Percentiles rank a stretch among this genome's conserved stretches.
Conservation (phyloP, 2,329 filamentous ascomycete genomes). For the Hyphodiscus sp. region DNA sequence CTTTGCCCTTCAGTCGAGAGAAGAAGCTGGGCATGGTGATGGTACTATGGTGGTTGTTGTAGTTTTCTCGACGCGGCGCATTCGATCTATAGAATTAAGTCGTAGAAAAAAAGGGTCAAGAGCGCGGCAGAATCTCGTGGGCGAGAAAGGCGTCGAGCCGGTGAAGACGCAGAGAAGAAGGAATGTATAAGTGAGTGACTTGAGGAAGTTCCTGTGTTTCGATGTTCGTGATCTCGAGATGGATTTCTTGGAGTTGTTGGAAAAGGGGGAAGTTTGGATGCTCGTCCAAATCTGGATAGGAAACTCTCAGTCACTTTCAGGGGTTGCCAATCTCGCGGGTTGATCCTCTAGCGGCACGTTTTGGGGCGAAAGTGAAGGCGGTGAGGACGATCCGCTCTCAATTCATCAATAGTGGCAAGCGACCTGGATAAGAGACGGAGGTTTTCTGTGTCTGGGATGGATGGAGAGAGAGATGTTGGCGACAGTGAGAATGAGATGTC, state of each 20-base stretch:
- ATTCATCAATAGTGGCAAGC: background rate
- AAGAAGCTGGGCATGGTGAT: slow-evolving; percentile 29
- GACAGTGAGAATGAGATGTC: background rate
- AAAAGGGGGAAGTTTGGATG: background rate
- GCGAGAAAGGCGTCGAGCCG: background rate
- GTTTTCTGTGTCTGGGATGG: background rate
- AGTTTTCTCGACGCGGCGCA: background rate
- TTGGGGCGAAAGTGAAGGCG: background rate
- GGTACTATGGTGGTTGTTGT: background rate
- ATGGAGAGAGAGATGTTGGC: background rate
- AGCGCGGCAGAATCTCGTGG: background rate
- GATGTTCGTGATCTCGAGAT: background rate
- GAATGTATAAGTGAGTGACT: background rate
- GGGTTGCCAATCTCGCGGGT: background rate
- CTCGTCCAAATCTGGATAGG: background rate
- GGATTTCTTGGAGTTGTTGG: too few relatives aligned
- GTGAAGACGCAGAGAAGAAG: background rate
- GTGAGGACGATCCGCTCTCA: background rate
- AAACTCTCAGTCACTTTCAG: background rate
- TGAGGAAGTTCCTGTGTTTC: background rate
- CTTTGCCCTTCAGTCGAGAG: slow-evolving; percentile 57
- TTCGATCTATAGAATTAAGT: background rate
- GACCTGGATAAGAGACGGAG: background rate
- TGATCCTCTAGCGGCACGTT: background rate
- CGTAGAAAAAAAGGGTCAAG: background rate